phyloP scores from a whole-genome alignment of 1,139 yeast species.

The Candida sanyaensis region DNA sequence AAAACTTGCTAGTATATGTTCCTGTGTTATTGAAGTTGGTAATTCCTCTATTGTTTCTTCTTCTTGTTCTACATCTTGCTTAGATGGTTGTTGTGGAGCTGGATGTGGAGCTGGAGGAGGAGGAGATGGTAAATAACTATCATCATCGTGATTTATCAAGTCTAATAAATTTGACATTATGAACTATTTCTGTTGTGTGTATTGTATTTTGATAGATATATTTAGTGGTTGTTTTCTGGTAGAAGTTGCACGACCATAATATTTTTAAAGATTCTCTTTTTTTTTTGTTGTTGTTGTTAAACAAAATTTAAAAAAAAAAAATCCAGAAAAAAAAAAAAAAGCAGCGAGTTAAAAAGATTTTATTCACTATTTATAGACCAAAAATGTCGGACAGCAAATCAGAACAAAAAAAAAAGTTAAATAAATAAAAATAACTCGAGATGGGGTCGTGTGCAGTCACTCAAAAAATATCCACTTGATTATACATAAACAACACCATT shows the following conservation, averaged over 20 bases:
- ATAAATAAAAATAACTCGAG: conserved; percentile 1
- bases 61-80: not conserved
- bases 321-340: not conserved
- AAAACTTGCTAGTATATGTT: conserved; percentile 34
- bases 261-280: no score
- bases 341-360: not conserved
- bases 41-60: conserved; percentile 3
- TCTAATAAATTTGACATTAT: conserved; percentile 16
- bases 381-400: not conserved
- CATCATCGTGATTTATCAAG: conserved; percentile 16
- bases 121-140: conserved; percentile 8
- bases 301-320: no score
- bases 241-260: conserved; percentile 1
- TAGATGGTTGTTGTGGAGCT: not conserved
- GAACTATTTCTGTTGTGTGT: not conserved
- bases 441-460: not conserved
- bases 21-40: conserved; percentile 24
- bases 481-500: not conserved
- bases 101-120: conserved; percentile 4
- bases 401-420: not conserved
- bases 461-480: not conserved
- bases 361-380: conserved; percentile 1
- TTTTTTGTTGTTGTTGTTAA: no score
- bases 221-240: not conserved
- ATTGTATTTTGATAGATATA: not conserved